A percentile compares a stretch with the other conserved stretches of the same genome.
These are phyloP conservation scores for Fraxinus nigra DNA, from an alignment of 305 asterid genomes.

Conservation along the genomic window DNA sequence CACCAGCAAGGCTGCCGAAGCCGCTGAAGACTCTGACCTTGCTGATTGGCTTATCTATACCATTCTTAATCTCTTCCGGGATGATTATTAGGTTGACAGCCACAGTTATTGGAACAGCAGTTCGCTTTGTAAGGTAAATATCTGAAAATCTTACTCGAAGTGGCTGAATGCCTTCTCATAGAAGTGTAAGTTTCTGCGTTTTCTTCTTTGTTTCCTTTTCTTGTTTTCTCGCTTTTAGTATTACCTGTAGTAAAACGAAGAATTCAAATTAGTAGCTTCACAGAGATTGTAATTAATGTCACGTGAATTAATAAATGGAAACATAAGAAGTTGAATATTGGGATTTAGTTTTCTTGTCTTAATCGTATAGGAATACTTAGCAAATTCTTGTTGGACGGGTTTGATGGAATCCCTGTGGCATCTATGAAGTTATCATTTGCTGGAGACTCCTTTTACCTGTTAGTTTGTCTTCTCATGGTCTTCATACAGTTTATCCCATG, in stretches of 20 bases:
- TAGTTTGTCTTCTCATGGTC: background rate
- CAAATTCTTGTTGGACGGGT: background rate
- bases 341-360: background rate
- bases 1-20: slow-evolving; percentile 81
- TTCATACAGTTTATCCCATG: background rate
- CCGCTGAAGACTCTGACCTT: slow-evolving; percentile 84
- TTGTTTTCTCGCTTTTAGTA: background rate
- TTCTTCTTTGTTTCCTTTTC: background rate
- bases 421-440: background rate
- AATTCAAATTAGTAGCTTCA: background rate
- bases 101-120: slow-evolving; percentile 61
- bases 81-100: slow-evolving; percentile 58
- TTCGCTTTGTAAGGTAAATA: slow-evolving; percentile 72
- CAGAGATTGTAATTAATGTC: background rate
- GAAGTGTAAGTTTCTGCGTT: background rate
- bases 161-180: background rate
- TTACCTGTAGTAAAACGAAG: background rate
- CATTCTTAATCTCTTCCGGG: slow-evolving; percentile 78
- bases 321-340: background rate
- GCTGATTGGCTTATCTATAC: slow-evolving; percentile 66
- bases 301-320: background rate
- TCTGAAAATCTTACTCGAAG: background rate
- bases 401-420: background rate
- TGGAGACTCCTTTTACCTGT: background rate
- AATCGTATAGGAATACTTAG: background rate